A percentile compares a stretch with the other conserved stretches of the same genome.
These are phyloP conservation scores for Paulownia fortunei DNA, from an alignment of 257 asterid genomes.

Conservation along the genomic window DNA sequence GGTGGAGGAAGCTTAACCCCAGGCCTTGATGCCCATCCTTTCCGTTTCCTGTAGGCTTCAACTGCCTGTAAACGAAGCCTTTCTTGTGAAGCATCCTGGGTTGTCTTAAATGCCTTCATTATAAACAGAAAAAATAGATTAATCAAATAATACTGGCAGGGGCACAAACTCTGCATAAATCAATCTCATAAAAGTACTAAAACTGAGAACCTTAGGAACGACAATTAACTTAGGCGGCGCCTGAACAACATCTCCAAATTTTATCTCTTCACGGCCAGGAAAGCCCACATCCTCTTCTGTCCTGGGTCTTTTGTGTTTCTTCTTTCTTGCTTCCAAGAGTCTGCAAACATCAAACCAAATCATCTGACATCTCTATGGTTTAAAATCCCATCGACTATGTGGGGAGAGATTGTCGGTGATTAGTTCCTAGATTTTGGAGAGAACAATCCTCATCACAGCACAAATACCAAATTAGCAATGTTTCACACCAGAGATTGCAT, in stretches of 20 bases:
- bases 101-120: conserved; percentile 58
- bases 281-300: conserved; percentile 55
- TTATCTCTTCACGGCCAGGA: conserved; percentile 64
- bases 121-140: conserved; percentile 18
- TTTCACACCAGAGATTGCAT: background rate
- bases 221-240: conserved; percentile 86
- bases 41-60: conserved; percentile 82
- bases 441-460: background rate
- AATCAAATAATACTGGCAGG: background rate
- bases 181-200: background rate
- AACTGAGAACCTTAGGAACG: conserved; percentile 74
- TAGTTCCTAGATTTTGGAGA: background rate
- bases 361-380: background rate
- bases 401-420: background rate
- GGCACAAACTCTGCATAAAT: background rate
- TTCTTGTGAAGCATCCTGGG: conserved; percentile 76
- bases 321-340: conserved; percentile 68
- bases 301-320: conserved; percentile 57
- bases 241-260: conserved; percentile 85
- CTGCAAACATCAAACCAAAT: conserved; percentile 48
- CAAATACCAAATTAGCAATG: background rate
- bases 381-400: background rate
- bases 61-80: conserved; percentile 88
- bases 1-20: conserved; percentile 71
- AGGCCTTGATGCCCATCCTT: conserved; percentile 89